A percentile compares a stretch with the other conserved stretches of the same genome.
Conservation (phyloP, 345 rosid genomes). For the Carallia brachiata region DNA sequence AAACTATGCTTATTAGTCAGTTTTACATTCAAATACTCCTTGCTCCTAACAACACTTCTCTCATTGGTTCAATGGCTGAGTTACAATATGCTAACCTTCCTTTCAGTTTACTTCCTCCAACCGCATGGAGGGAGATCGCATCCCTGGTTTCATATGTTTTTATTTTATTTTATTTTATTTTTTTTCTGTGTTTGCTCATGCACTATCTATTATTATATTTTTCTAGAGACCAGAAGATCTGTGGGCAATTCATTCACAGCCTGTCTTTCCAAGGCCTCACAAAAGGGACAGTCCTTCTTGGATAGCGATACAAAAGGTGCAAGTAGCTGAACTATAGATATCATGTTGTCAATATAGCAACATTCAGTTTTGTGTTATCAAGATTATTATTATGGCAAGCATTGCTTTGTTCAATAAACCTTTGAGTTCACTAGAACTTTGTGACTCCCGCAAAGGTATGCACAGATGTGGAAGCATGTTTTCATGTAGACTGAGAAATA, state of each 20-base stretch:
- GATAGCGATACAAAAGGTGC: constrained; percentile 83
- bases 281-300: constrained; percentile 63
- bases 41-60: not conserved
- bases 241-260: constrained; percentile 83
- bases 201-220: constrained; percentile 20
- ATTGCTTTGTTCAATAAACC: too few species aligned
- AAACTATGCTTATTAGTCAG: not conserved
- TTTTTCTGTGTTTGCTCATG: constrained; percentile 16
- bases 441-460: too few species aligned
- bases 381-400: too few species aligned
- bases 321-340: not conserved
- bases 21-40: not conserved
- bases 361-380: too few species aligned
- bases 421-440: too few species aligned
- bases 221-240: constrained; percentile 88
- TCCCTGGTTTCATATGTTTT: too few species aligned
- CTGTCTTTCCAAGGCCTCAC: constrained; percentile 84
- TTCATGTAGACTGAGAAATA: too few species aligned
- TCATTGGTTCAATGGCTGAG: not conserved
- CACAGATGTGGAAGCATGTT: too few species aligned
- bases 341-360: not conserved
- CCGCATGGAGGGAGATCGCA: too few species aligned
- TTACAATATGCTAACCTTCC: not conserved
- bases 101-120: too few species aligned
- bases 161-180: not conserved